These are phyloP conservation scores for Maudiozyma bulderi DNA, from an alignment of 805 yeast species.

Conservation along the genomic window DNA sequence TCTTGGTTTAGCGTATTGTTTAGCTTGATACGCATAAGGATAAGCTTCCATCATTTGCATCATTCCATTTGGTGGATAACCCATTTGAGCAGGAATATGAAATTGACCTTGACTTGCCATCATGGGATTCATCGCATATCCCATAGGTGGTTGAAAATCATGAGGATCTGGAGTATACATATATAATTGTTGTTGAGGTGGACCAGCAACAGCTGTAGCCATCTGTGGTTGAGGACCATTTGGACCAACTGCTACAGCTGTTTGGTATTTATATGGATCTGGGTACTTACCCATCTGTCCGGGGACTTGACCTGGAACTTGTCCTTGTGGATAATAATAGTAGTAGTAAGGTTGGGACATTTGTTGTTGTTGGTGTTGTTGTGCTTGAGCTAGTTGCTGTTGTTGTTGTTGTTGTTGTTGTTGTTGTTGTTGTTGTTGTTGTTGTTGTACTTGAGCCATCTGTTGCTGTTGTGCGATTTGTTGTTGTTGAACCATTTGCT, in stretches of 20 bases:
- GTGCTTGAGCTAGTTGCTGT: conserved; percentile 1
- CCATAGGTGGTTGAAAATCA: background rate
- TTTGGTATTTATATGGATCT: background rate
- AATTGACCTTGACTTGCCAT: background rate
- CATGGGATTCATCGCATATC: background rate
- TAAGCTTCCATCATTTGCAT: conserved; percentile 1
- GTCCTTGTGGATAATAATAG: conserved; percentile 3
- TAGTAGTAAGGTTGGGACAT: conserved; percentile 3
- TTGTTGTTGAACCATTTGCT: conserved; percentile 1
- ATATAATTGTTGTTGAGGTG: background rate
- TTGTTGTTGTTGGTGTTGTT: conserved; percentile 1
- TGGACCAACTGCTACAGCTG: background rate
- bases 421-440: conserved; percentile 1
- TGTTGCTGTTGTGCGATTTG: background rate
- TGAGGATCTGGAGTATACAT: background rate
- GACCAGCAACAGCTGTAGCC: background rate
- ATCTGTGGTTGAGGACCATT: background rate
- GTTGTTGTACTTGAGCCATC: too few species aligned
- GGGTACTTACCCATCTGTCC: background rate
- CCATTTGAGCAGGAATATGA: background rate
- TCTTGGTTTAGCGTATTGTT: conserved; percentile 1
- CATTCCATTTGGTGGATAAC: background rate
- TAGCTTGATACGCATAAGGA: background rate
- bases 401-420: conserved; percentile 1
- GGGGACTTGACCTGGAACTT: background rate